phyloP scores from a whole-genome alignment of 257 asterid species.

The Ajuga chamaepitys region DNA sequence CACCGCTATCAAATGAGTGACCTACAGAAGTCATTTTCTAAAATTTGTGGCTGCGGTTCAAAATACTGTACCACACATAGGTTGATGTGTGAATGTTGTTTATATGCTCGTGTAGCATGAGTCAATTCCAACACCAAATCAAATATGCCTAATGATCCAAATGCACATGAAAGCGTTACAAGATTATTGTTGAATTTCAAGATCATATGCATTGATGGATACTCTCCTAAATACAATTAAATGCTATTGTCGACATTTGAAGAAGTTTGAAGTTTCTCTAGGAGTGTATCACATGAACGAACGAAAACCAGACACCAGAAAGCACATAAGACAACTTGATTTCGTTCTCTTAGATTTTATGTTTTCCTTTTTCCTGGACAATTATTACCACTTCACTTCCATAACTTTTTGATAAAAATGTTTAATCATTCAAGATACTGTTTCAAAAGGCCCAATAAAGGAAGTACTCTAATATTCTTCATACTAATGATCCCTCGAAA shows the following conservation, averaged over 20 bases:
- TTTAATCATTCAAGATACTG: neutral
- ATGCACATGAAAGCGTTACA: too few relatives aligned
- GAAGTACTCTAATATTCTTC: neutral
- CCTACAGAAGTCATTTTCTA: neutral
- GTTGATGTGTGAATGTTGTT: neutral
- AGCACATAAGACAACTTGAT: too few relatives aligned
- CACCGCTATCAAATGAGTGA: neutral
- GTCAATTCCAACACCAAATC: neutral
- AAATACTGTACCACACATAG: neutral
- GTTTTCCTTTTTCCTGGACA: neutral
- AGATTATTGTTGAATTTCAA: too few relatives aligned
- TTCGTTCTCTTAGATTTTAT: neutral
- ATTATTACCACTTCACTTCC: neutral
- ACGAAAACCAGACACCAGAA: neutral
- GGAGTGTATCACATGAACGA: neutral
- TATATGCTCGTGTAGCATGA: neutral
- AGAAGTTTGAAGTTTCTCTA: neutral
- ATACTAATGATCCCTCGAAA: constrained; percentile 1
- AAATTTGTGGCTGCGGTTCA: neutral
- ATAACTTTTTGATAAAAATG: too few relatives aligned
- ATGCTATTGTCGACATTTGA: neutral
- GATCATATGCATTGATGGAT: neutral
- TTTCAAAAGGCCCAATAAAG: neutral
- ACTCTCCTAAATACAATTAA: neutral
- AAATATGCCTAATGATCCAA: neutral